These are phyloP conservation scores for Sambucus nigra DNA, from an alignment of 129 eudicot species.

Conservation along the genomic window DNA sequence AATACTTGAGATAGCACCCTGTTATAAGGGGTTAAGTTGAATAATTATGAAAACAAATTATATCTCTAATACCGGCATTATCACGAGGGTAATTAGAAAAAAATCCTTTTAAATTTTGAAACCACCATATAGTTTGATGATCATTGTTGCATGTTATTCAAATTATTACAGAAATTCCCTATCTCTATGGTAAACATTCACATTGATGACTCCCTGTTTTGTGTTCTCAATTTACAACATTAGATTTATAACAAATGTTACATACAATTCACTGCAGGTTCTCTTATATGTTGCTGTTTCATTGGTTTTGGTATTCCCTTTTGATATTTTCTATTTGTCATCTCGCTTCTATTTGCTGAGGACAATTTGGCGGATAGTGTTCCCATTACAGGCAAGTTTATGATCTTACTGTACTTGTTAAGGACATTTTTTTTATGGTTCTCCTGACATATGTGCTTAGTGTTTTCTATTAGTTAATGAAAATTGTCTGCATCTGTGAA, in stretches of 20 bases:
- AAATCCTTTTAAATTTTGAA: too few relatives aligned
- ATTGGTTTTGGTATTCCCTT: conserved; percentile 72
- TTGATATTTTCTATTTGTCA: conserved; percentile 87
- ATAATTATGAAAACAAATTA: too few relatives aligned
- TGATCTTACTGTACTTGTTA: not conserved
- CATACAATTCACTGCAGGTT: conserved; percentile 55
- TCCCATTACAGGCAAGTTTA: conserved; percentile 89
- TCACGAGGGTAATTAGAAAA: too few relatives aligned
- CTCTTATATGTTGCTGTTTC: conserved; percentile 71
- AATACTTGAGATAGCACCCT: too few relatives aligned
- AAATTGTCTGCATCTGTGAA: not conserved
- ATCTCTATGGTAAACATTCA: not conserved
- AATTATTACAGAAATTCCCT: not conserved
- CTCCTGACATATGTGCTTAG: conserved; percentile 6
- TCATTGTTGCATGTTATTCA: not conserved
- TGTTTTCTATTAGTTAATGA: not conserved
- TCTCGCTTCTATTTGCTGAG: conserved; percentile 83
- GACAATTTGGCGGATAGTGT: conserved; percentile 86
- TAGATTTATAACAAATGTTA: too few relatives aligned
- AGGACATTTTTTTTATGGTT: conserved; percentile 1
- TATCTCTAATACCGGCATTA: too few relatives aligned
- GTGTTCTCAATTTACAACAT: too few relatives aligned
- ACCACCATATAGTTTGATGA: not conserved
- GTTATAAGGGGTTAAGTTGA: too few relatives aligned
- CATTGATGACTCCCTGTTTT: not conserved